A percentile compares a stretch with the other conserved stretches of the same genome.
phyloP scores from a whole-genome alignment of 2,329 filamentous ascomycete species.

The Akanthomyces lecanii region DNA sequence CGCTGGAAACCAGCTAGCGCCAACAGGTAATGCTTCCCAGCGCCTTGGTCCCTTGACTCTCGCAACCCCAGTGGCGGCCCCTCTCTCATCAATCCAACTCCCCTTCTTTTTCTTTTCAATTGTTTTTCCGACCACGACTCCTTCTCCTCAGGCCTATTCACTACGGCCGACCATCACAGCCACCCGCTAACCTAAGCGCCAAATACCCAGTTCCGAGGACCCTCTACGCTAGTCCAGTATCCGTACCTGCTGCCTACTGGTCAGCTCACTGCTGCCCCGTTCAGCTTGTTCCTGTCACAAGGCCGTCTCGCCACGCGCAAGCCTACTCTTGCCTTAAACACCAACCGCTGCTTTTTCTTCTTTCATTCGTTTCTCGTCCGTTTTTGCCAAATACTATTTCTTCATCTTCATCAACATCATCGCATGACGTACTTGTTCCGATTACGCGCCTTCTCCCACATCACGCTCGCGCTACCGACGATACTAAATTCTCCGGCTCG shows the following conservation, averaged over 20 bases:
- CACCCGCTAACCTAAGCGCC: no score
- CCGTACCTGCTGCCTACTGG: neutral
- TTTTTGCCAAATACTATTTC: neutral
- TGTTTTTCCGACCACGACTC: no score
- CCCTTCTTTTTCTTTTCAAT: no score
- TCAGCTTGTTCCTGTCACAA: constrained; percentile 15
- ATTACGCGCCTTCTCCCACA: neutral
- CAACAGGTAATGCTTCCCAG: neutral
- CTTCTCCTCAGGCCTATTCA: no score
- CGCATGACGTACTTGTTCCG: neutral
- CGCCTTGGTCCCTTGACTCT: neutral
- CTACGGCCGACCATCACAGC: no score
- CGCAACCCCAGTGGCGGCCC: no score
- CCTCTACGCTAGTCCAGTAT: neutral
- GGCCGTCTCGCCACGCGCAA: constrained; percentile 16
- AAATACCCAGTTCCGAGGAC: no score
- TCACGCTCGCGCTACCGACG: constrained; percentile 3
- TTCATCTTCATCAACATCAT: constrained; percentile 1
- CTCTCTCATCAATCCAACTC: no score
- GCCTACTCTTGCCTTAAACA: constrained; percentile 15
- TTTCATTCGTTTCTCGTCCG: constrained; percentile 2
- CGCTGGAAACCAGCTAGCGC: neutral
- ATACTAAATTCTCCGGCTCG: neutral
- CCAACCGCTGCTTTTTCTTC: constrained; percentile 7
- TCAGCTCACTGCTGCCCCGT: constrained; percentile 8